A percentile compares a stretch with the other conserved stretches of the same genome.
These are phyloP conservation scores for Globisporangium irregulare DNA, from an alignment of 352 stramenopile genomes.

Conservation along the genomic window DNA sequence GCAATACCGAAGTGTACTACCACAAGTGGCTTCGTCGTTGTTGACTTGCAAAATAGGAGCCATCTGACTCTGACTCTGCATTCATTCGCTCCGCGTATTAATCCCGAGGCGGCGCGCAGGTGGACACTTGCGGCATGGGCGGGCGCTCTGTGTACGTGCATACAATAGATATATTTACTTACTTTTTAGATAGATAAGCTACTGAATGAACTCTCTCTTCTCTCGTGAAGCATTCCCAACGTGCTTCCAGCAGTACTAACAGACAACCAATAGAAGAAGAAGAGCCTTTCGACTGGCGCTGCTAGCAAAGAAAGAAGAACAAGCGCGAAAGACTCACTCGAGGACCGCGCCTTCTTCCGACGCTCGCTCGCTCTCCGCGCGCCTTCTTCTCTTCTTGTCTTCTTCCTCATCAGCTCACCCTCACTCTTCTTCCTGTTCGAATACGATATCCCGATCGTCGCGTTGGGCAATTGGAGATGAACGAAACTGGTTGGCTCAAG, in stretches of 20 bases:
- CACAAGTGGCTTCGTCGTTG: not conserved
- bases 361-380: not conserved
- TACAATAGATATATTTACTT: not conserved
- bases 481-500: not conserved
- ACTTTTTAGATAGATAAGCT: conserved; percentile 4
- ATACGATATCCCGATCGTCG: not conserved
- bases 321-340: not conserved
- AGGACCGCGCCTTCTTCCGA: conserved; percentile 11
- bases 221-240: not conserved
- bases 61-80: not conserved
- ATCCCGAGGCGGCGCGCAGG: not conserved
- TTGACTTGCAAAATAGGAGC: not conserved
- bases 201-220: no score
- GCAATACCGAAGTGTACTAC: not conserved
- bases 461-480: not conserved
- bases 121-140: not conserved
- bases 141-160: not conserved
- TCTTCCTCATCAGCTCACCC: not conserved
- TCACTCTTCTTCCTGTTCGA: not conserved
- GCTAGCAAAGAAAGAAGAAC: not conserved
- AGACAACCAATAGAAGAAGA: not conserved
- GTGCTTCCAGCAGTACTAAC: not conserved
- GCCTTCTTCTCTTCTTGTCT: not conserved
- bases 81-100: not conserved
- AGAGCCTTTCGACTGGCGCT: not conserved